phyloP scores from a whole-genome alignment of 352 stramenopile genomes.

The Phytophthora macrochlamydospora region DNA sequence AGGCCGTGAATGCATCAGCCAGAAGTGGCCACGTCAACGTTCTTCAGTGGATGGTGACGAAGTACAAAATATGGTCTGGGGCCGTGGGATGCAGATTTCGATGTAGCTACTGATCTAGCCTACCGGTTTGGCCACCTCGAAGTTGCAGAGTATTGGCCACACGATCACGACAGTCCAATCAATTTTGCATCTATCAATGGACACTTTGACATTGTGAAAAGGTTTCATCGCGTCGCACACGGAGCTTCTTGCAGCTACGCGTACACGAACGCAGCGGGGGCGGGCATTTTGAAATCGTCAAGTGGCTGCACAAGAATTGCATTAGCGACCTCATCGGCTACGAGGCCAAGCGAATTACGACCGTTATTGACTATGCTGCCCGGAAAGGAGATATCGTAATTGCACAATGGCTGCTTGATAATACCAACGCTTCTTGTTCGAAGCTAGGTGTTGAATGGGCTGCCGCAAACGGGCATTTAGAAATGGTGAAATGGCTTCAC shows the following conservation, averaged over 20 bases:
- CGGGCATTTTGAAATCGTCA: background rate
- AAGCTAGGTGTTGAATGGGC: background rate
- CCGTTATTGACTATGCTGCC: no score
- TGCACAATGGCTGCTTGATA: background rate
- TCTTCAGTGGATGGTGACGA: background rate
- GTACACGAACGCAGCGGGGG: background rate
- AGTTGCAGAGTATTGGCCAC: background rate
- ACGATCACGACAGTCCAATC: background rate
- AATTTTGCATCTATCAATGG: background rate
- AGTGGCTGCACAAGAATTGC: background rate
- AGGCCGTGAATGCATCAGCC: background rate
- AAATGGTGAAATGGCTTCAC: slow-evolving; percentile 1
- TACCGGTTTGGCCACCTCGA: background rate
- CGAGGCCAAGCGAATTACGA: no score
- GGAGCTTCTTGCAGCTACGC: background rate
- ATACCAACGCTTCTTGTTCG: background rate
- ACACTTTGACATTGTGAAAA: background rate
- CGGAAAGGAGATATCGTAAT: background rate
- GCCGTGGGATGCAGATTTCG: background rate
- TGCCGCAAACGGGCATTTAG: background rate
- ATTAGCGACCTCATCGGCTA: background rate
- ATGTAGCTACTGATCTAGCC: background rate
- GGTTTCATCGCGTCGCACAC: background rate
- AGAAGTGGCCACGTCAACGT: background rate
- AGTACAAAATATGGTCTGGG: background rate